Base-by-base conservation (phyloP, 1,284 basidiomycete genomes). In the Ceratobasidium papillatum region DNA sequence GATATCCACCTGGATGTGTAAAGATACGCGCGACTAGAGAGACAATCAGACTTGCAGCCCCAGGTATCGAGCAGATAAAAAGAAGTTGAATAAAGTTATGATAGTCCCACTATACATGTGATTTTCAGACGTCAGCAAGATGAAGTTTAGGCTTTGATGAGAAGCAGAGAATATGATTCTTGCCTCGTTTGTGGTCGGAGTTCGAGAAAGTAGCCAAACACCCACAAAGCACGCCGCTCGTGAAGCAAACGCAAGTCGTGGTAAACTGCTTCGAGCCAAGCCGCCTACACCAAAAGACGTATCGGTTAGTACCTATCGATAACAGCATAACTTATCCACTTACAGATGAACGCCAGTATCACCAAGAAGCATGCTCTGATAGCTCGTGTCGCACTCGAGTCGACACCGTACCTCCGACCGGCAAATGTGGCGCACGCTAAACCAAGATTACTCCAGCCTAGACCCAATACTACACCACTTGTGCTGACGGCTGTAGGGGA, bases 181-280 rank as follows among this genome's bases (percentile, higher is more conserved):
- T 76, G 86, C 84, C 22, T 81, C 79, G 11, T 76, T 75, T 9
- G 77, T 61, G 19, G 82, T 84, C 32, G 82, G 79, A 64, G 85
- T 79, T 17, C 78, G 80, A 5, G 86, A 86, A 22, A 87, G 79
- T 38, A 86, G 76, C 84, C 85, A 87, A 34, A 86, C 82, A 0
- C 85, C 84, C 25, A 85, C 79, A 75, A 87, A 86, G 75, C 84
- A 85, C 8, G 84, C 83, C 61, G 87, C 86, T 11, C 85, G 85
- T 41, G 82, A 84, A 2, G 85, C 83, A 11, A 85, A 77, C 27
- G 84, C 84, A 27, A 87, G 78, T 22, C 86, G 83, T 34, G 85
- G 85, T 11, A 87, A 79, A 19, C 84, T 81, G 75, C 86, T 87
- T 77, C 86, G 86, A 25, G 80, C 75, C 77, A 83, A 83, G 3